These are phyloP conservation scores for Cenococcum geophilum DNA, from an alignment of 495 filamentous ascomycete genomes.

Conservation along the genomic window DNA sequence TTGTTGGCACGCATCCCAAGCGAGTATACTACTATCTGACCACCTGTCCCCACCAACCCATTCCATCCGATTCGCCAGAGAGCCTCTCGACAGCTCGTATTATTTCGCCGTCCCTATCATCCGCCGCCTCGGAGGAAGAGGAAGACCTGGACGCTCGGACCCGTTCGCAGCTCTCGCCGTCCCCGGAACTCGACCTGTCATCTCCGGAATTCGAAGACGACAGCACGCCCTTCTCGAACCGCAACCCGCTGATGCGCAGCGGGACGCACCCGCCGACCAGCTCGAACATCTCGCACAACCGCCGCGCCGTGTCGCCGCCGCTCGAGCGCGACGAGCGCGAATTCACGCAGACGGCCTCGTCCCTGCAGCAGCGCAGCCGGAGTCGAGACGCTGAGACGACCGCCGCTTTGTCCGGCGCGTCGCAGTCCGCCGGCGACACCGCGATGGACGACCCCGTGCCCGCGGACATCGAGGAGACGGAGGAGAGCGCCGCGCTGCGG, in stretches of 20 bases:
- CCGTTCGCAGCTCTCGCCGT: constrained; percentile 73
- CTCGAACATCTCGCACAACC: constrained; percentile 50
- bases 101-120: constrained; percentile 81
- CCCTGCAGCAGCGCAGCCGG: constrained; percentile 65
- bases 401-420: constrained; percentile 2
- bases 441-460: constrained; percentile 28
- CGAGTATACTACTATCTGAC: constrained; percentile 95
- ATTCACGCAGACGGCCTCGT: constrained; percentile 80
- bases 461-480: constrained; percentile 35
- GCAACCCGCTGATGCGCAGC: constrained; percentile 37
- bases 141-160: constrained; percentile 64
- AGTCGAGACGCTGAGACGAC: constrained; percentile 30
- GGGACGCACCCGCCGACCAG: constrained; percentile 36
- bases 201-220: constrained; percentile 79
- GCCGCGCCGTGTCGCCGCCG: constrained; percentile 71
- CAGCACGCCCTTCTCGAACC: constrained; percentile 53
- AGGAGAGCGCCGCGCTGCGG: constrained; percentile 35
- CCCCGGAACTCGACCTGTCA: constrained; percentile 88
- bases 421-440: constrained; percentile 10
- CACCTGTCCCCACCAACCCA: constrained; percentile 70
- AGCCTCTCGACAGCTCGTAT: constrained; percentile 50
- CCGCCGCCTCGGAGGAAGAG: constrained; percentile 61
- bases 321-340: constrained; percentile 94
- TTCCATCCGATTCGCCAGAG: constrained; percentile 54
- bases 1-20: constrained; percentile 84